Base-by-base conservation (phyloP, 805 yeast genomes). In the Alloascoidea hylecoeti region DNA sequence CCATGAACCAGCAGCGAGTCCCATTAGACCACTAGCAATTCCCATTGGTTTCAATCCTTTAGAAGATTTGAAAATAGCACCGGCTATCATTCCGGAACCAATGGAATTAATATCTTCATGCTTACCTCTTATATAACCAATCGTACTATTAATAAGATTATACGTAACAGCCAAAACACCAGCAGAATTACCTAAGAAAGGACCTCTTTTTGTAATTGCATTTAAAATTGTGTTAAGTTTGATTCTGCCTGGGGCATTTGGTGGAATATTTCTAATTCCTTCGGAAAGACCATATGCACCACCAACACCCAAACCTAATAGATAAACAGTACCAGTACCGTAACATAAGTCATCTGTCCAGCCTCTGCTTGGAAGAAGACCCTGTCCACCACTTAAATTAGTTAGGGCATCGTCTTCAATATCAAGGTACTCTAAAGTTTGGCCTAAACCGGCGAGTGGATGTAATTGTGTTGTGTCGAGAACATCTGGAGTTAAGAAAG, bases 311-410 rank as follows among this genome's bases (percentile, higher is more conserved):
- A 92, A 68, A 34, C 95, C 94, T 19, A 81, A 49, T 47, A 92
- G 68, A 56, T 92, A 92, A 38, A 86, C 85, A 4, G 95, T 77
- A 60, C 98, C 98, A 6, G 97, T 81, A 49, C 98, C 98, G 60
- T 92, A 92, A 70, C 96, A 86, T 46, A 92, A 69, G 63, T 92
- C 97, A 58, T 92, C 98, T 13, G 86, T 72, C 94, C 96, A 92
- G 49, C 94, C 95, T 63, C 96, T 78, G n/a, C 94, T 81, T 17
- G 98, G 96, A 45, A 92, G 71, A 42, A 89, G 56, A 41, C 96
- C 94, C 53, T 83, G 85, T 1, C 94, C 74, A 32, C 95, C 96
- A 51, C 85, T 94, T 50, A 83, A 58, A n/a, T 71, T 60, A 35
- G 75, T 71, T 44, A 86, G 63, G 45, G 75, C 68, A 49, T 69